Conservation (phyloP, 148 eudicot genomes). For the Fagopyrum tataricum region DNA sequence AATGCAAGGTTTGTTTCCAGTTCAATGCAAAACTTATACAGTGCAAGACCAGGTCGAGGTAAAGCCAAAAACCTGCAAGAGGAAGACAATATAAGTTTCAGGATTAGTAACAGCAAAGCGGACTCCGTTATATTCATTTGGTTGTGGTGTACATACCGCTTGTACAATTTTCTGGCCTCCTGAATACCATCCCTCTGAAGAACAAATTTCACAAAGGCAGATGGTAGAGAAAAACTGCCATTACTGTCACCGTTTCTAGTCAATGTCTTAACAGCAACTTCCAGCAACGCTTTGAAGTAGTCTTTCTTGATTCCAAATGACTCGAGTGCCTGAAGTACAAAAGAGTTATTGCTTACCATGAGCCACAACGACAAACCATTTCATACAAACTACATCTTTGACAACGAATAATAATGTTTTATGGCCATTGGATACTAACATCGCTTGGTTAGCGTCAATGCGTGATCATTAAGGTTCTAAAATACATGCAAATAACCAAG, state of each 20-base stretch:
- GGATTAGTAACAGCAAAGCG: not conserved
- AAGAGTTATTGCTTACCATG: too few species aligned
- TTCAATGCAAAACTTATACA: constrained; percentile 54
- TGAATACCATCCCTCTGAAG: constrained; percentile 57
- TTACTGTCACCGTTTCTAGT: constrained; percentile 76
- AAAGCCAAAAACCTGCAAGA: constrained; percentile 46
- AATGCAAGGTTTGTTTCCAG: constrained; percentile 57
- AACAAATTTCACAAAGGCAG: constrained; percentile 42
- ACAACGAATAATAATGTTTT: not conserved
- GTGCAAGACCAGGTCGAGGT: constrained; percentile 71
- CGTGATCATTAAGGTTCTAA: too few species aligned
- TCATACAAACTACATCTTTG: not conserved
- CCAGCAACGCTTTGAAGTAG: constrained; percentile 52
- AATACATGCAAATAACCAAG: not conserved
- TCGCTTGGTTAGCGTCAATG: too few species aligned
- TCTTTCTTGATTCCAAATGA: constrained; percentile 38
- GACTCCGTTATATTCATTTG: not conserved
- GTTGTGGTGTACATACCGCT: constrained; percentile 35
- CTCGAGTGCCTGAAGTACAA: constrained; percentile 60
- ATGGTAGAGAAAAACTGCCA: constrained; percentile 70
- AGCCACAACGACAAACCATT: too few species aligned
- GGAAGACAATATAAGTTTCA: not conserved
- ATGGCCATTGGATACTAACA: not conserved
- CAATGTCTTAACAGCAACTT: constrained; percentile 45
- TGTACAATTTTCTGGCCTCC: constrained; percentile 66